A percentile compares a stretch with the other conserved stretches of the same genome.
Conservation (phyloP, 371 early-diverging fungal genomes). For the Syncephalastrum monosporum region DNA sequence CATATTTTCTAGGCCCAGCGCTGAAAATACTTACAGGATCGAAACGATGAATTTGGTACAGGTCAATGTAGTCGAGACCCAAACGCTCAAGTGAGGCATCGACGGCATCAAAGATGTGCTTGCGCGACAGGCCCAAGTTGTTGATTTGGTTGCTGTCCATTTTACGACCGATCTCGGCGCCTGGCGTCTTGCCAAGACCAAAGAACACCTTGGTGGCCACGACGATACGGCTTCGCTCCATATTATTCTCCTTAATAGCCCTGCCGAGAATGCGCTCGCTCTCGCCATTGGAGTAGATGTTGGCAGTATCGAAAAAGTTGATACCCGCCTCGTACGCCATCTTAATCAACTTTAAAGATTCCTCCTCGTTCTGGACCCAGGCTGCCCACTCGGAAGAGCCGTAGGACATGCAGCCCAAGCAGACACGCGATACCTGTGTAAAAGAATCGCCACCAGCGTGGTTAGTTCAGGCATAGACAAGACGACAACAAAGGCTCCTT, state of each 20-base stretch:
- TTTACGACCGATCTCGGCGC: not conserved
- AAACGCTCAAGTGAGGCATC: conserved; percentile 50
- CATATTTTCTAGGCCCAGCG: not conserved
- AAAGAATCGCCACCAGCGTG: not conserved
- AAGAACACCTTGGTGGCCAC: conserved; percentile 34
- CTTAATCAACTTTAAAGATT: conserved; percentile 37
- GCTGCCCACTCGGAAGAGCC: conserved; percentile 26
- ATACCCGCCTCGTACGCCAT: conserved; percentile 52
- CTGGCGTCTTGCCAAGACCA: conserved; percentile 1
- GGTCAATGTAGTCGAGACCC: conserved; percentile 59
- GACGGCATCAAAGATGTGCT: conserved; percentile 54
- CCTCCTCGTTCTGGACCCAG: conserved; percentile 44
- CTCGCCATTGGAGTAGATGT: conserved; percentile 38
- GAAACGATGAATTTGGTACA: conserved; percentile 59
- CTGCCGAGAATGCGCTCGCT: conserved; percentile 40
- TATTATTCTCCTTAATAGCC: conserved; percentile 35
- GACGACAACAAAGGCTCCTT: not conserved
- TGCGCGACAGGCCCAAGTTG: conserved; percentile 46
- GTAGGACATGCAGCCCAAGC: conserved; percentile 47
- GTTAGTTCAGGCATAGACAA: not conserved
- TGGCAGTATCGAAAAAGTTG: conserved; percentile 38
- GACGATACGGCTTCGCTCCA: conserved; percentile 40
- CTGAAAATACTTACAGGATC: conserved; percentile 19
- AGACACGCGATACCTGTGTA: conserved; percentile 17
- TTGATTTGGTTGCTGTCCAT: conserved; percentile 14